phyloP scores from a whole-genome alignment of 2,329 filamentous ascomycete species.

The Xylariales sp. region DNA sequence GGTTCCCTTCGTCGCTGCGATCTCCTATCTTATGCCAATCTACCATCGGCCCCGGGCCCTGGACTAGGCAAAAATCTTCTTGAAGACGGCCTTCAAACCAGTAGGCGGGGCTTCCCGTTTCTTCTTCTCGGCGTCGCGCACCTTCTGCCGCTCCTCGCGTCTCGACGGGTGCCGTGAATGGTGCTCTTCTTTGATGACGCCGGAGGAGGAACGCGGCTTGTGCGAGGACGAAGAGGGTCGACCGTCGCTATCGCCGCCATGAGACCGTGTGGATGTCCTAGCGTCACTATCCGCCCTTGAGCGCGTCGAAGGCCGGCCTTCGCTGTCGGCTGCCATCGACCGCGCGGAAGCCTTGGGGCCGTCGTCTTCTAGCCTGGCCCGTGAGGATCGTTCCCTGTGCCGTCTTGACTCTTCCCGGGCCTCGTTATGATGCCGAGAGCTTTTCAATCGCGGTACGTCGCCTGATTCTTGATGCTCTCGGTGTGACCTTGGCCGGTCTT shows the following conservation, averaged over 20 bases:
- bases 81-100: constrained; percentile 53
- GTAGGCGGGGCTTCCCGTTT: constrained; percentile 48
- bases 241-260: constrained; percentile 14
- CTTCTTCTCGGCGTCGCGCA: constrained; percentile 32
- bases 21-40: background rate
- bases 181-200: constrained; percentile 46
- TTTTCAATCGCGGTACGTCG: constrained; percentile 32
- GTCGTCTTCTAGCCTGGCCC: constrained; percentile 15
- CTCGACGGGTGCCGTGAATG: constrained; percentile 47
- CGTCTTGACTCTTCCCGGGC: constrained; percentile 37
- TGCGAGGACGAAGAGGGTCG: constrained; percentile 24
- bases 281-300: constrained; percentile 25
- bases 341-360: constrained; percentile 24
- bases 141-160: constrained; percentile 33
- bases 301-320: constrained; percentile 20
- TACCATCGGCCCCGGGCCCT: background rate
- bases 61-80: constrained; percentile 52
- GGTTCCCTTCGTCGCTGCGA: background rate
- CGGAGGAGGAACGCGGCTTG: constrained; percentile 29
- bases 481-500: background rate
- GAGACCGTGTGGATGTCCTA: constrained; percentile 15
- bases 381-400: constrained; percentile 34
- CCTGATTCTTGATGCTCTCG: constrained; percentile 18
- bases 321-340: constrained; percentile 31
- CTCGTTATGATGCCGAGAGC: constrained; percentile 32